Evolutionary conservation across 2,329 filamentous ascomycete species (phyloP), one percentile per base, ranked within the genome.

Genomic region (Xylaria sp.): DNA sequence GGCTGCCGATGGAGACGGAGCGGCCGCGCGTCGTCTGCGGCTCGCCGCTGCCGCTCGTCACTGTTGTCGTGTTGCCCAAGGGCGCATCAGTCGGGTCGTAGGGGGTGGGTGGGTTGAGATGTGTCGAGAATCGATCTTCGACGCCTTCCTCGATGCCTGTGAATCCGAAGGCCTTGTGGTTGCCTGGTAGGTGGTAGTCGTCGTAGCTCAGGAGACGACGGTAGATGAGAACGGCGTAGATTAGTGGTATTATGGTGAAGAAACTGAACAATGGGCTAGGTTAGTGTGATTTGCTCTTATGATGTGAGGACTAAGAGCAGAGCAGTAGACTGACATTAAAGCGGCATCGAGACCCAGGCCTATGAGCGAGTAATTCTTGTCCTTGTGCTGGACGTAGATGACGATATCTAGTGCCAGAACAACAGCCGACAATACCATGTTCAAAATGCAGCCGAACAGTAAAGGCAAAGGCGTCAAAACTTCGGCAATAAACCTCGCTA

Each of bases 401-500:
- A 86, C 81, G 31, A 87, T 77, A 67, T 89, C 86, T 31, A 89
- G 80, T 1, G 80, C 84, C 28, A 89, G 78, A 31, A 86, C 84
- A 44, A 82, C 82, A 7, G 79, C 71, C 0, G 85, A 81, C 23
- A 86, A 82, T 0, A 82, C 81, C 52, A 85, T 70, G 72, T 88
- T 88, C 73, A 88, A 71, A 66, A 84, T 76, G 68, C 87, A 84
- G 20, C 83, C 84, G 70, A 85, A 84, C 3, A 89, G 77, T 80
- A 89, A 83, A 5, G 83, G 84, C 77, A 86, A 84, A 1, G 87
- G 87, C 12, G 87, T 88, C 63, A 89, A 76, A 0, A 83, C 81
- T 75, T 88, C 85, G 37, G 82, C 80, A 57, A 82, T 80, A 66
- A 81, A 84, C 72, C 80, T 83, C 52, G 80, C 82, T 39, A 87